These are phyloP conservation scores for Candida sp. DNA, from an alignment of 1,139 yeast species.

Conservation along the genomic window DNA sequence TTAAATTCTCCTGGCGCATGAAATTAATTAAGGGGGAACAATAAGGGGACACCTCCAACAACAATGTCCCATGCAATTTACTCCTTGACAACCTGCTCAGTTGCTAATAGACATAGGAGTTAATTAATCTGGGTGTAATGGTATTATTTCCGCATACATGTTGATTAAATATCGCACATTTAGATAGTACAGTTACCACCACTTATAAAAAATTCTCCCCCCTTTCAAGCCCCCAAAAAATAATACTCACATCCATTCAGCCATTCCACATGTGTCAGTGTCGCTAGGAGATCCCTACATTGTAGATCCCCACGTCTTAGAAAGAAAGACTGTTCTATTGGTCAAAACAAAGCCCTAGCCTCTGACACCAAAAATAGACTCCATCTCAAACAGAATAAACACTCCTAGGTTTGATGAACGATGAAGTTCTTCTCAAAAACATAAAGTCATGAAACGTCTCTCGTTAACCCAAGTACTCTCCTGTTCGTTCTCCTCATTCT, in stretches of 20 bases:
- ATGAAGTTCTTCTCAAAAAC: not conserved
- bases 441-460: not conserved
- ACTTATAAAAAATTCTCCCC: no score
- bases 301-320: no score
- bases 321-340: no score
- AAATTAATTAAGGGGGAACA: not conserved
- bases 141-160: no score
- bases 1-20: not conserved
- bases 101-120: not conserved
- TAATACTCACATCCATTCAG: no score
- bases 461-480: not conserved
- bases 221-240: no score
- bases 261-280: no score
- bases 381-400: not conserved
- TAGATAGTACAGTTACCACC: no score
- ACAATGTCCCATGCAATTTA: not conserved
- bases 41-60: not conserved
- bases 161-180: not conserved
- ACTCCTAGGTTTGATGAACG: not conserved
- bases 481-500: not conserved
- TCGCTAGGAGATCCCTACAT: no score
- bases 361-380: not conserved
- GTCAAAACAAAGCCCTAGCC: not conserved
- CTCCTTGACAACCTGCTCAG: not conserved
- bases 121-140: not conserved